phyloP scores from a whole-genome alignment of 164 flowering plant genomes.

The Dillenia turbinata region DNA sequence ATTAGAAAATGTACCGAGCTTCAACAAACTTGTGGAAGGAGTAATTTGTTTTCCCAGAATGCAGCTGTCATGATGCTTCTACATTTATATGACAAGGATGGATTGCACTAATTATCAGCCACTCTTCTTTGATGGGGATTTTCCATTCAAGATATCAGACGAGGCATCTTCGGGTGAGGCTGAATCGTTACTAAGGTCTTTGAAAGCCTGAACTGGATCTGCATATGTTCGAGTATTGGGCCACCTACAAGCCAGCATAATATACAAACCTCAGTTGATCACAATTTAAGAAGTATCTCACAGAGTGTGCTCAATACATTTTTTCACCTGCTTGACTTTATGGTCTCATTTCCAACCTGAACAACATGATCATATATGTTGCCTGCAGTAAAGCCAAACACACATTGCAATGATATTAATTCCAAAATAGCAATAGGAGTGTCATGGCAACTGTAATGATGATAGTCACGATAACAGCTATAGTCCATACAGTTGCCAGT shows the following conservation, averaged over 20 bases:
- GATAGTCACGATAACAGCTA: too few species aligned
- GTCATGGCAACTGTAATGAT: too few species aligned
- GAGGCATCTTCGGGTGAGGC: conserved; percentile 28
- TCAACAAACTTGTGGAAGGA: too few species aligned
- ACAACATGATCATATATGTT: conserved; percentile 35
- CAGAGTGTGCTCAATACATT: not conserved
- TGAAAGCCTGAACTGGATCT: conserved; percentile 36
- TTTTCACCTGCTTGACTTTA: conserved; percentile 56
- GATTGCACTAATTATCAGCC: conserved; percentile 5
- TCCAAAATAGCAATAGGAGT: too few species aligned
- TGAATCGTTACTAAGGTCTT: conserved; percentile 31
- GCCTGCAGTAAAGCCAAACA: conserved; percentile 24
- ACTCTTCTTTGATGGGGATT: conserved; percentile 25
- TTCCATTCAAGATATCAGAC: conserved; percentile 22
- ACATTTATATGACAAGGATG: too few species aligned
- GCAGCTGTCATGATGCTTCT: too few species aligned
- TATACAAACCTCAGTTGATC: not conserved
- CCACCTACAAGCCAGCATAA: conserved; percentile 28
- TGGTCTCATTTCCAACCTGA: conserved; percentile 34
- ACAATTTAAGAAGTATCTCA: not conserved
- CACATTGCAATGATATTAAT: not conserved
- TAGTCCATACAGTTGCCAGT: too few species aligned
- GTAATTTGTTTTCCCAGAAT: too few species aligned
- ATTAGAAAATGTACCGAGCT: too few species aligned
- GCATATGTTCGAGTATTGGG: conserved; percentile 45